Base-by-base conservation (phyloP, 2,329 filamentous ascomycete genomes). In the Dothideomycetidae sp. region DNA sequence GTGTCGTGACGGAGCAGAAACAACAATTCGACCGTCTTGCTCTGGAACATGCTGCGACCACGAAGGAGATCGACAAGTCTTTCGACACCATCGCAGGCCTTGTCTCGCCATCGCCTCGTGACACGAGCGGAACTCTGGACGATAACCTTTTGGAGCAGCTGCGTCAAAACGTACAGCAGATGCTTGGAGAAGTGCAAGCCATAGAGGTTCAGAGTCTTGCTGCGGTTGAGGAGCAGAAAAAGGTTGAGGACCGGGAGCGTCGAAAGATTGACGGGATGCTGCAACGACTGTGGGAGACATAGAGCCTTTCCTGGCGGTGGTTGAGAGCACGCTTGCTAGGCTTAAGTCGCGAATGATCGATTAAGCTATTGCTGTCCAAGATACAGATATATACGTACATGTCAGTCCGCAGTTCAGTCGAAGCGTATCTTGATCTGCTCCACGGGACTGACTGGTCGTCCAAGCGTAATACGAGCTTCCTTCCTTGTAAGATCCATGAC, bases 401-500 rank as follows among this genome's bases (percentile, higher is more conserved):
- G n/a, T n/a, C n/a, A n/a, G n/a, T n/a, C n/a, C n/a, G n/a, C n/a
- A 12, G 16, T n/a, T 5, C 33, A 29, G 30, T 18, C 40, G 42
- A 51, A 26, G 23, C 36, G 28, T 10, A 54, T 31, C n/a, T 50
- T 42, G 28, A 52, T 39, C 17, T 38, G 28, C 29, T 55, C 52
- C 21, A 52, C 51, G 3, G 51, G 47, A 17, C 46, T 48, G 1
- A 44, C 43, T 3, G 57, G 57, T 31, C 56, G 47, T 0, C 57
- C 57, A 12, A 58, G 5, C 3, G 41, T 48, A 7, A 59, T 51
- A 10, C 36, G 43, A 18, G 54, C 56, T 29, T 39, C 42, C 42
- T 35, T 50, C 31, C 18, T 42, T 33, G 46, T 43, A 44, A 59
- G 44, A 42, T 59, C 54, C 56, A 58, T 57, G 10, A 59, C 47